phyloP scores from a whole-genome alignment of 2,329 filamentous ascomycete genomes.

The Aspergillus candidus region DNA sequence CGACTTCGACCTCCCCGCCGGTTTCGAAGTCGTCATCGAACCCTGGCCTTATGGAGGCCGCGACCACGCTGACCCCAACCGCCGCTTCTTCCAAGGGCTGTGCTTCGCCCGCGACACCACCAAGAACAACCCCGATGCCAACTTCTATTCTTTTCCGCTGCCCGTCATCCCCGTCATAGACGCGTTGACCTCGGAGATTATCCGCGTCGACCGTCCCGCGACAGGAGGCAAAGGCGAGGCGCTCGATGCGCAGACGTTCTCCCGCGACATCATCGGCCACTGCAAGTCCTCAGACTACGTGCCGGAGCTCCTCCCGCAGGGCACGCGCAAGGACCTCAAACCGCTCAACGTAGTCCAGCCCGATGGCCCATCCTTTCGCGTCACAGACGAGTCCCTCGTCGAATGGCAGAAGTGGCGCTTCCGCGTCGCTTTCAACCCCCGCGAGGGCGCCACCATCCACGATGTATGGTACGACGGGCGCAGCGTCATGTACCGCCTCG shows the following conservation, averaged over 20 bases:
- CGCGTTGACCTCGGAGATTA: slow-evolving; percentile 47
- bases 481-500: slow-evolving; percentile 60
- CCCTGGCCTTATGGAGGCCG: slow-evolving; percentile 55
- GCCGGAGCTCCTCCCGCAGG: slow-evolving; percentile 42
- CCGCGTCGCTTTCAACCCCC: slow-evolving; percentile 50
- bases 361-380: slow-evolving; percentile 60
- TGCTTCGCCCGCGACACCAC: slow-evolving; percentile 44
- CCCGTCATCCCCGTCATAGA: slow-evolving; percentile 51
- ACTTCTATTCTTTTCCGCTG: slow-evolving; percentile 58
- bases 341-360: slow-evolving; percentile 68
- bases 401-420: slow-evolving; percentile 66
- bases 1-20: slow-evolving; percentile 49
- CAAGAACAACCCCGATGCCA: slow-evolving; percentile 49
- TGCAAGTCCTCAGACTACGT: slow-evolving; percentile 49
- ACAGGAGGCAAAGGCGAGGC: slow-evolving; percentile 47
- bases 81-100: slow-evolving; percentile 48
- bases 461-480: slow-evolving; percentile 62
- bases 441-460: slow-evolving; percentile 65
- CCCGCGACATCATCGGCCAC: slow-evolving; percentile 47
- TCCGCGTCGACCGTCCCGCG: slow-evolving; percentile 54
- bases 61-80: slow-evolving; percentile 42
- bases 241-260: slow-evolving; percentile 35
- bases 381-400: slow-evolving; percentile 34
- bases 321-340: slow-evolving; percentile 52
- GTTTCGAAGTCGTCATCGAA: slow-evolving; percentile 51